Percentiles rank a stretch among this genome's conserved stretches.
Conservation (phyloP, 78 protist species). For the Trichosphaerium sp. region DNA sequence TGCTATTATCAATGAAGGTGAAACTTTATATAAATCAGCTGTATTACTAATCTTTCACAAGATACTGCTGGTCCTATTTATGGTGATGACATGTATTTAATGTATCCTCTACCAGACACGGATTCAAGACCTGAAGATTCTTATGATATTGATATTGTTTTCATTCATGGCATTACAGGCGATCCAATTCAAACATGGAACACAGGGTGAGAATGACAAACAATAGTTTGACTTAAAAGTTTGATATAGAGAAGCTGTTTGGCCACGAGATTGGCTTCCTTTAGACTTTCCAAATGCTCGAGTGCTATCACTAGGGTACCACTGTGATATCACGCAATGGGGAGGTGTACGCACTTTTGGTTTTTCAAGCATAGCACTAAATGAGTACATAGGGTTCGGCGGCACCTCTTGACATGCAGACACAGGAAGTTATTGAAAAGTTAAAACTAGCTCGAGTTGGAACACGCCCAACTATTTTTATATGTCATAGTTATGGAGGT, state of each 20-base stretch:
- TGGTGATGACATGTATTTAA: no score
- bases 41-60: no score
- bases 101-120: no score
- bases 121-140: no score
- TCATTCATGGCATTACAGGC: conserved; percentile 21
- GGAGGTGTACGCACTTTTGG: no score
- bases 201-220: background rate
- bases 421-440: conserved; percentile 9
- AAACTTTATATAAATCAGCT: no score
- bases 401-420: conserved; percentile 3
- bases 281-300: background rate
- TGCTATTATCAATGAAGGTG: no score
- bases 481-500: conserved; percentile 25
- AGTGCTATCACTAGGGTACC: conserved; percentile 5
- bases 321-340: conserved; percentile 11
- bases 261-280: background rate
- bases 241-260: background rate
- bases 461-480: conserved; percentile 8
- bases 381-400: background rate
- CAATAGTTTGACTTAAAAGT: background rate
- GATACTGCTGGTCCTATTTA: no score
- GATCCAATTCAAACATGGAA: conserved; percentile 12
- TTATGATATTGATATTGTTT: conserved; percentile 19
- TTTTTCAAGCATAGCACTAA: background rate
- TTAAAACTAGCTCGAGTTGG: conserved; percentile 19